phyloP scores from a whole-genome alignment of 257 asterid species.

The Solanum acaule region DNA sequence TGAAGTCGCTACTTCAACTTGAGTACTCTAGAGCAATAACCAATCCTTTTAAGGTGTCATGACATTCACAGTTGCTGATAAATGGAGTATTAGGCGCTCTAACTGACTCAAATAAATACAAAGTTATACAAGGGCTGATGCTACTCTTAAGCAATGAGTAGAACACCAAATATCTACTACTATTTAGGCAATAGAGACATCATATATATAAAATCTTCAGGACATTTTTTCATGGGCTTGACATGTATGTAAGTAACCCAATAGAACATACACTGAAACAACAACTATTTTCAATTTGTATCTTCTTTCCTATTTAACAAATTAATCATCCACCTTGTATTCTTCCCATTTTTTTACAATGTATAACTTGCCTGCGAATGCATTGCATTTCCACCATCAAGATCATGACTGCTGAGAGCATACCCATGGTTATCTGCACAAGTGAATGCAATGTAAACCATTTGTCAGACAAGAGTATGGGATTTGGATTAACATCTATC shows the following conservation, averaged over 20 bases:
- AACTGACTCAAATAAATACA: not conserved
- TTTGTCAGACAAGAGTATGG: not conserved
- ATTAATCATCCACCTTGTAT: not conserved
- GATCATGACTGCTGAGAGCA: not conserved
- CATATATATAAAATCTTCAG: not conserved
- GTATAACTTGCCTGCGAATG: slow-evolving; percentile 6
- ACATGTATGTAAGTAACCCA: slow-evolving; percentile 8
- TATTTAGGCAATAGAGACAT: not conserved
- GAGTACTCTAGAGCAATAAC: not conserved
- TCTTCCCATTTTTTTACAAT: slow-evolving; percentile 41
- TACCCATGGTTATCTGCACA: not conserved
- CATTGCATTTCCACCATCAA: not conserved
- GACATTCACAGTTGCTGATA: not conserved
- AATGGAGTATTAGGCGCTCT: not conserved
- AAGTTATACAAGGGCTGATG: not conserved
- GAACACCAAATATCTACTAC: not conserved
- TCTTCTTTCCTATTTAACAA: not conserved
- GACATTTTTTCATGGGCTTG: slow-evolving; percentile 1
- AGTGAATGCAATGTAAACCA: not conserved
- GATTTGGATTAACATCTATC: not conserved
- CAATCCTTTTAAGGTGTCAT: not conserved
- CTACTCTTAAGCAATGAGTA: not conserved
- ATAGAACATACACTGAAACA: slow-evolving; percentile 13
- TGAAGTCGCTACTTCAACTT: too few species aligned
- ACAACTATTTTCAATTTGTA: slow-evolving; percentile 17